These are phyloP conservation scores for Cynanchum wilfordii DNA, from an alignment of 257 asterid species.

Conservation along the genomic window DNA sequence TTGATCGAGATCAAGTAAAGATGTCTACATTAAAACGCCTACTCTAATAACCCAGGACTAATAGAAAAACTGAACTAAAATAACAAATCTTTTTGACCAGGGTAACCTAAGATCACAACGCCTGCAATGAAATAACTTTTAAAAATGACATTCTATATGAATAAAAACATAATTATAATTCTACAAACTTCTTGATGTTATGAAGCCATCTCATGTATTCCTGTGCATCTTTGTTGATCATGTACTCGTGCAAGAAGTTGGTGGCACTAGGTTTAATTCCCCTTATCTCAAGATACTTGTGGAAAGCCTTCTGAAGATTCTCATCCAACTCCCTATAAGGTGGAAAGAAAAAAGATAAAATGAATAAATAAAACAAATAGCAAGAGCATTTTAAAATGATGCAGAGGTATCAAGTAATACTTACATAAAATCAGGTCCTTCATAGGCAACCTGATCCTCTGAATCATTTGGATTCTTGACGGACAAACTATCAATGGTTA, in stretches of 20 bases:
- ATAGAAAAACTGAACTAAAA: background rate
- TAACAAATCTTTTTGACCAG: background rate
- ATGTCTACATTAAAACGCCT: background rate
- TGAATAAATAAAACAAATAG: background rate
- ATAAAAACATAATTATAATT: constrained; percentile 31
- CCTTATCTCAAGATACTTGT: constrained; percentile 80
- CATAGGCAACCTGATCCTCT: constrained; percentile 75
- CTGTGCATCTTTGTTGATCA: constrained; percentile 67
- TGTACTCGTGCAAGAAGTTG: constrained; percentile 73
- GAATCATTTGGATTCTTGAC: constrained; percentile 44
- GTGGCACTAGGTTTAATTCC: constrained; percentile 80
- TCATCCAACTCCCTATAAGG: constrained; percentile 77
- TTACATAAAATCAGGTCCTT: constrained; percentile 83
- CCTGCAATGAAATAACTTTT: background rate
- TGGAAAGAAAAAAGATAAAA: background rate
- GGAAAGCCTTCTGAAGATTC: constrained; percentile 90
- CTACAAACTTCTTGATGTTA: constrained; percentile 60
- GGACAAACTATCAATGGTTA: constrained; percentile 52
- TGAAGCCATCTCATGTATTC: constrained; percentile 71
- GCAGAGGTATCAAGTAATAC: constrained; percentile 13
- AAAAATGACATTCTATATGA: background rate
- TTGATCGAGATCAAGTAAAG: background rate
- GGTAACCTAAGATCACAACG: background rate
- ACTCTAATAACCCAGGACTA: background rate
- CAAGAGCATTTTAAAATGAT: background rate